Percentiles rank a stretch among this genome's conserved stretches.
Evolutionary conservation across 768 basidiomycete species (phyloP).

Genomic region (Termitomyces sp.): DNA sequence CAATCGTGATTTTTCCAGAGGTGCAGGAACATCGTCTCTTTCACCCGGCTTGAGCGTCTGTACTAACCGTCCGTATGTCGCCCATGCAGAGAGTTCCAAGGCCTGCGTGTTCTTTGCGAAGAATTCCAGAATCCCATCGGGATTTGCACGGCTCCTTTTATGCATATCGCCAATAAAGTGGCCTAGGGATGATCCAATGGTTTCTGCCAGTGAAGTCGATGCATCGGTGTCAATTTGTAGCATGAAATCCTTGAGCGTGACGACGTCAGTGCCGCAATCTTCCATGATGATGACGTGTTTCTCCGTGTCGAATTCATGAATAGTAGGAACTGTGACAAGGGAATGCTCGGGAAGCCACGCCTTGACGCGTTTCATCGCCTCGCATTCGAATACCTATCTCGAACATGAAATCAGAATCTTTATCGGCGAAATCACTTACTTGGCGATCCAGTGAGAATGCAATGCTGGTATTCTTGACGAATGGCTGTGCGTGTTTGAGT

Average conservation of each 20-base stretch:
- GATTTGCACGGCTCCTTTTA: slow-evolving; percentile 30
- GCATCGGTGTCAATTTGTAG: slow-evolving; percentile 25
- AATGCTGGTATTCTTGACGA: slow-evolving; percentile 11
- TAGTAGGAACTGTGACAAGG: slow-evolving; percentile 40
- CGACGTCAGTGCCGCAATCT: slow-evolving; percentile 40
- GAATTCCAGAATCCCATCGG: slow-evolving; percentile 20
- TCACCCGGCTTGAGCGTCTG: slow-evolving; percentile 23
- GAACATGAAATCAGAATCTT: not conserved
- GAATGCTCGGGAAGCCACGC: slow-evolving; percentile 28
- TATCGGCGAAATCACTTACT: slow-evolving; percentile 27
- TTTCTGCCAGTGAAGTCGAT: slow-evolving; percentile 10
- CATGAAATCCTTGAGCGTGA: slow-evolving; percentile 37
- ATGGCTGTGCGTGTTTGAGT: slow-evolving; percentile 45
- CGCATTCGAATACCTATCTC: slow-evolving; percentile 33
- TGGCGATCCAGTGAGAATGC: slow-evolving; percentile 45
- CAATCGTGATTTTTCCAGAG: slow-evolving; percentile 31
- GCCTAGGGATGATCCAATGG: slow-evolving; percentile 51
- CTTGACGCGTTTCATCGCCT: slow-evolving; percentile 41
- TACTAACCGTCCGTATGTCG: slow-evolving; percentile 39
- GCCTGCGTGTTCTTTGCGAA: slow-evolving; percentile 33
- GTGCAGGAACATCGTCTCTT: slow-evolving; percentile 16
- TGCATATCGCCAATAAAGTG: slow-evolving; percentile 51
- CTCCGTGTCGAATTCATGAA: slow-evolving; percentile 44
- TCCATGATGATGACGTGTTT: slow-evolving; percentile 56
- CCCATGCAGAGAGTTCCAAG: slow-evolving; percentile 28